A percentile compares a stretch with the other conserved stretches of the same genome.
Evolutionary conservation across 129 eudicot genomes (phyloP).

Genomic region (Helianthus tuberosus): DNA sequence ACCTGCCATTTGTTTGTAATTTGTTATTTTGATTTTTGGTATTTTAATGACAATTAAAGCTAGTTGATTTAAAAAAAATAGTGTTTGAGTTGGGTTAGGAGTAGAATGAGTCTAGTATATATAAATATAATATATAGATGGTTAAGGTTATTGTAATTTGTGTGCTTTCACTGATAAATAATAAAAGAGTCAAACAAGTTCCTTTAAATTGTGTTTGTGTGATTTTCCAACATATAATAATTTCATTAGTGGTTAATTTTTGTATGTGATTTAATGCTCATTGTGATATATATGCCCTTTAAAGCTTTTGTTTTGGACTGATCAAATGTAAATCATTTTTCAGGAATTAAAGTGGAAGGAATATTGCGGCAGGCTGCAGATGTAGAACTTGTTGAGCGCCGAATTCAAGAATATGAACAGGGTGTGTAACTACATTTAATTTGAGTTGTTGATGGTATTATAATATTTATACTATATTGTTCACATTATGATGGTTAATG

Average conservation of each 20-base stretch:
- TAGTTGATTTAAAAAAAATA: too few relatives aligned
- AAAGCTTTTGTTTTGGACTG: slow-evolving; percentile 13
- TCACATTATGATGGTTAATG: too few relatives aligned
- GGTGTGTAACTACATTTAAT: slow-evolving; percentile 44
- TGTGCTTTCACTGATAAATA: too few relatives aligned
- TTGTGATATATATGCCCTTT: neutral
- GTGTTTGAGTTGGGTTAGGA: too few relatives aligned
- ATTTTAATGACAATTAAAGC: too few relatives aligned
- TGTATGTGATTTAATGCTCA: neutral
- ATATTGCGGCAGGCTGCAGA: slow-evolving; percentile 98
- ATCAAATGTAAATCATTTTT: slow-evolving; percentile 25
- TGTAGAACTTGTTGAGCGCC: slow-evolving; percentile 90
- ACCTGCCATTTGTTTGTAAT: too few relatives aligned
- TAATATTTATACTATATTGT: too few relatives aligned
- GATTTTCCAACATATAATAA: neutral
- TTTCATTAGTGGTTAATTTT: neutral
- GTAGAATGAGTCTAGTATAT: too few relatives aligned
- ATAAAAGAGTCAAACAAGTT: too few relatives aligned
- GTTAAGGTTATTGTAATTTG: neutral
- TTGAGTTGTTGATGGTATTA: neutral
- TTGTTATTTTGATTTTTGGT: too few relatives aligned
- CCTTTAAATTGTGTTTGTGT: too few relatives aligned
- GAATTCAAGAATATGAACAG: slow-evolving; percentile 86
- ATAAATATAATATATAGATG: neutral
- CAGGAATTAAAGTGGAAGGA: slow-evolving; percentile 94